Base-by-base conservation (phyloP, 306 rosid genomes). In the Lagenaria siceraria region DNA sequence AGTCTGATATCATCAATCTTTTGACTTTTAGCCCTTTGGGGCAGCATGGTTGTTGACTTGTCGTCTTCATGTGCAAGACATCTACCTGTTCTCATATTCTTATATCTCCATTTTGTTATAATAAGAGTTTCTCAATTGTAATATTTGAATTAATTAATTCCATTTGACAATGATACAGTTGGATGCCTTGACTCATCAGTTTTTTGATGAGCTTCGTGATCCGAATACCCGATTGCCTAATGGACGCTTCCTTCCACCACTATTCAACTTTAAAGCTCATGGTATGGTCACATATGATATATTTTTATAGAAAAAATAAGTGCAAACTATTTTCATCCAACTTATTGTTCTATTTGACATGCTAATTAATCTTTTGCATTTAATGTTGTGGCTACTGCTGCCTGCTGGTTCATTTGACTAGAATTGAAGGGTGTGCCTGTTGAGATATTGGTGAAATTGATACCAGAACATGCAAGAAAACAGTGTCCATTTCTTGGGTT, bases 401-500 rank as follows among this genome's bases (percentile, higher is more conserved):
- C 59, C 17, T 70, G 49, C 59, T 76, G 80, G 64, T n/a, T 59
- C 31, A 71, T 66, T 81, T 51, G 36, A 80, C 69, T 80, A 94
- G 98, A 94, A 86, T 86, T 94, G 89, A 94, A 91, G 83, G 97
- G 91, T 40, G 92, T 89, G 60, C 88, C 94, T 8, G 85, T 77
- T 5, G 96, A 94, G 88, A 85, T 80, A 55, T 80, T 89, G 91
- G 87, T 82, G 90, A 94, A 91, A 79, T 87, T 94, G 88, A 85
- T 94, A 82, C 98, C 98, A 29, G 97, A 91, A 84, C 98, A 94
- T 55, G 94, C 91, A 13, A 87, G 96, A 89, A 94, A 94, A 97
- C 97, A 93, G 82, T 89, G 96, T 69, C 79, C 93, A 73, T 81
- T 91, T 87, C 93, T 83, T 82, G 96, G 97, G 85, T 75, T 89